These are phyloP conservation scores for Psidium guajava DNA, from an alignment of 345 rosid species.

Conservation along the genomic window DNA sequence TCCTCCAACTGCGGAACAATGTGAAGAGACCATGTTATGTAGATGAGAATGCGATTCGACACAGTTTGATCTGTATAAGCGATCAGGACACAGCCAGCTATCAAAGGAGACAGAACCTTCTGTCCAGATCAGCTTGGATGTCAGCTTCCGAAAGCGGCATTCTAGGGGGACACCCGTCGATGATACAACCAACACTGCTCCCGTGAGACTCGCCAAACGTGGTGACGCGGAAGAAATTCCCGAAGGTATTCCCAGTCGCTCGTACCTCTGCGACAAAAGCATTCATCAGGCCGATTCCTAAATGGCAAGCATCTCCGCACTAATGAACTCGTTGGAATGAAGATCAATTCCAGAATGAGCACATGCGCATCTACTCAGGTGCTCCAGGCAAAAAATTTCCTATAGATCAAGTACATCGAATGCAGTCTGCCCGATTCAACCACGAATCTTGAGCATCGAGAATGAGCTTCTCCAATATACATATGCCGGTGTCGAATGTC, in stretches of 20 bases:
- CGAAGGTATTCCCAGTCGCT: conserved; percentile 76
- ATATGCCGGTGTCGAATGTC: background rate
- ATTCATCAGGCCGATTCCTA: background rate
- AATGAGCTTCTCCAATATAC: background rate
- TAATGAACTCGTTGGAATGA: background rate
- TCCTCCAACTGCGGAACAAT: no score
- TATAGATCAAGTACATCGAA: background rate
- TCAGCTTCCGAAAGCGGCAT: conserved; percentile 69
- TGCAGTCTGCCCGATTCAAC: background rate
- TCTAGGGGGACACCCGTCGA: conserved; percentile 96
- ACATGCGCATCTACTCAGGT: background rate
- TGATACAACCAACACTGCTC: conserved; percentile 85
- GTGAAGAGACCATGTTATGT: no score
- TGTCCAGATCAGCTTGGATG: conserved; percentile 77
- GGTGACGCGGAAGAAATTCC: conserved; percentile 68
- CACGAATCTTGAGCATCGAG: background rate
- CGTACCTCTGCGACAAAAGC: conserved; percentile 39
- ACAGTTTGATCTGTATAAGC: background rate
- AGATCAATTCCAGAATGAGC: background rate
- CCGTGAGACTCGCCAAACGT: conserved; percentile 97
- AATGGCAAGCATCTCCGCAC: background rate
- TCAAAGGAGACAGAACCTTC: conserved; percentile 36
- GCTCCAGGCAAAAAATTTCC: background rate
- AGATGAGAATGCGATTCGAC: background rate
- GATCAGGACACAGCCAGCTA: background rate